Evolutionary conservation across 2,329 filamentous ascomycete species (phyloP).

Genomic region (Nemania abortiva): DNA sequence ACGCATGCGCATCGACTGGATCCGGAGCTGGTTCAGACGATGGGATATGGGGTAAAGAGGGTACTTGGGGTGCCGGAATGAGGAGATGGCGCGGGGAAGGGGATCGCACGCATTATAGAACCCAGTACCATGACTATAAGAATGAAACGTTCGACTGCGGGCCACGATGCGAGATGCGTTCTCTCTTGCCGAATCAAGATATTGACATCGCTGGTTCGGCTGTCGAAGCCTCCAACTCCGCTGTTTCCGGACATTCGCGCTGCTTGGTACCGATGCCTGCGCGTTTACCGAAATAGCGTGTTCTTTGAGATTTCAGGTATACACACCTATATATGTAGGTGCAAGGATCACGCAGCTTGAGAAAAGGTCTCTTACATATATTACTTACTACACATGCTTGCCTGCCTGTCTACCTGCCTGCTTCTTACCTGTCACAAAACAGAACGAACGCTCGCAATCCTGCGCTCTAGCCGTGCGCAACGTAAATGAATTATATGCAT

Average conservation of each 20-base stretch:
- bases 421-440: slow-evolving; percentile 2
- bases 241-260: slow-evolving; percentile 26
- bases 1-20: slow-evolving; percentile 20
- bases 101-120: slow-evolving; percentile 17
- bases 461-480: not conserved
- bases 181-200: slow-evolving; percentile 40
- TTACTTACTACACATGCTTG: slow-evolving; percentile 12
- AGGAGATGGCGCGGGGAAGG: slow-evolving; percentile 33
- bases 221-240: slow-evolving; percentile 36
- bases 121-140: slow-evolving; percentile 31
- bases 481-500: slow-evolving; percentile 18
- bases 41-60: slow-evolving; percentile 19
- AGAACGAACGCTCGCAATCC: slow-evolving; percentile 5
- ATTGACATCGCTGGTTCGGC: slow-evolving; percentile 36
- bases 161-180: slow-evolving; percentile 35
- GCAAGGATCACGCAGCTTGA: slow-evolving; percentile 36
- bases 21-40: slow-evolving; percentile 26
- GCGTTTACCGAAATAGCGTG: slow-evolving; percentile 34
- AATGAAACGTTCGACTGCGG: slow-evolving; percentile 31
- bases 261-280: slow-evolving; percentile 33
- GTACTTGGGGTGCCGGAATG: not conserved
- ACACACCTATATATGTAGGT: slow-evolving; percentile 37
- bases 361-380: slow-evolving; percentile 34
- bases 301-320: slow-evolving; percentile 10
- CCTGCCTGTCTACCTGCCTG: not conserved